Conservation (phyloP, 805 yeast species). For the Groenewaldozyma tartarivorans region DNA sequence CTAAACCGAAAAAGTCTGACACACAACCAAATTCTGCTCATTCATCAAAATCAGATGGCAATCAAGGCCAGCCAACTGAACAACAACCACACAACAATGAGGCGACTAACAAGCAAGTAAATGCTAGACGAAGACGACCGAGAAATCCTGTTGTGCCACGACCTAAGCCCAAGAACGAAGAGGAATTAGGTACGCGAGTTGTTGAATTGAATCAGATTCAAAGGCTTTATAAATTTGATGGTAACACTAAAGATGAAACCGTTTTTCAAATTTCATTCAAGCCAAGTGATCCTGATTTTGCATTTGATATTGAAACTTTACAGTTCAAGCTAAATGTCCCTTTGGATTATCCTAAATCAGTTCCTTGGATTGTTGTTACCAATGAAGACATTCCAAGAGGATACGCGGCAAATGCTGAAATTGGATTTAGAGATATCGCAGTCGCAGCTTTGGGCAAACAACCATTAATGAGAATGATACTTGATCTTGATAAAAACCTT, state of each 20-base stretch:
- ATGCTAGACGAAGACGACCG: constrained; percentile 3
- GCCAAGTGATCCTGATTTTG: constrained; percentile 69
- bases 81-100: neutral
- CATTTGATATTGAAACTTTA: constrained; percentile 49
- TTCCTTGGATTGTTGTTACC: constrained; percentile 46
- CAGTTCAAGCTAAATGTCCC: constrained; percentile 49
- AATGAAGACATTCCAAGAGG: constrained; percentile 67
- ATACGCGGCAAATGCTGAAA: constrained; percentile 54
- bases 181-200: constrained; percentile 4
- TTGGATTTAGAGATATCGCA: constrained; percentile 39
- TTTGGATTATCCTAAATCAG: constrained; percentile 39
- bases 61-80: no score
- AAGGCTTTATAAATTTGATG: constrained; percentile 1
- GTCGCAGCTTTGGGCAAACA: constrained; percentile 31
- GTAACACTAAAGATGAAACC: neutral
- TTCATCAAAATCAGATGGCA: no score
- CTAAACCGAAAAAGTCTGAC: neutral
- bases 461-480: constrained; percentile 45
- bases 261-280: constrained; percentile 11
- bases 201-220: constrained; percentile 5
- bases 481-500: constrained; percentile 46
- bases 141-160: constrained; percentile 8
- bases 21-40: no score
- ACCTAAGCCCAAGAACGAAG: constrained; percentile 9
- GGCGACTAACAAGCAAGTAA: neutral